Evolutionary conservation across 257 asterid species (phyloP).

Genomic region (Lavandula angustifolia): DNA sequence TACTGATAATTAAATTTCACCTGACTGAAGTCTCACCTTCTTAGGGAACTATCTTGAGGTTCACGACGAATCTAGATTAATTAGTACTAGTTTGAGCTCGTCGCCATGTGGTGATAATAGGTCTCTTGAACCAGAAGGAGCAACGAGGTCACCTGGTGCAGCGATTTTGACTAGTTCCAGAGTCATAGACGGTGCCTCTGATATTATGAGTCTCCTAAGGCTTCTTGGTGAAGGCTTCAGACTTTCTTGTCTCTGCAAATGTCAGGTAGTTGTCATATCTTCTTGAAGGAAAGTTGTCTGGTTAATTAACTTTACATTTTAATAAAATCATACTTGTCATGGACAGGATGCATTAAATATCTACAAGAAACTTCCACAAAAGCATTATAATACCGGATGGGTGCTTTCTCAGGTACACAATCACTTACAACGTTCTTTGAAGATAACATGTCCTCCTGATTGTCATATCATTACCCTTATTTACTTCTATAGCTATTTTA

Average conservation of each 20-base stretch:
- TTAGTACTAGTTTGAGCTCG: conserved; percentile 47
- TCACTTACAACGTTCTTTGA: neutral
- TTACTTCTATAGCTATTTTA: no score
- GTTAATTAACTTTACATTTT: conserved; percentile 19
- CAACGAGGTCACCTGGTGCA: conserved; percentile 47
- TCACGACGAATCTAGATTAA: conserved; percentile 68
- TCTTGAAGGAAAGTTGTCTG: conserved; percentile 23
- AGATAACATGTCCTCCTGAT: conserved; percentile 12
- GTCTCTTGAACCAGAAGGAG: conserved; percentile 67
- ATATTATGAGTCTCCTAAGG: conserved; percentile 68
- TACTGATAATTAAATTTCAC: conserved; percentile 6
- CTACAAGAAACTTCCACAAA: conserved; percentile 71
- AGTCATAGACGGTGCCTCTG: conserved; percentile 68
- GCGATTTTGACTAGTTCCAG: conserved; percentile 51
- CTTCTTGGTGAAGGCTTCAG: conserved; percentile 92
- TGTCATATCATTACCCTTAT: conserved; percentile 3
- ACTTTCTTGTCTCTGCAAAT: conserved; percentile 75
- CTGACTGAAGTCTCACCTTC: conserved; percentile 33
- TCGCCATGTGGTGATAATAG: conserved; percentile 57
- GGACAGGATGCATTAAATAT: conserved; percentile 84
- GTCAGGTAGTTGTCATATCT: conserved; percentile 59
- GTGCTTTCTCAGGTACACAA: conserved; percentile 84
- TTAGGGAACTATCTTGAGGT: conserved; percentile 67
- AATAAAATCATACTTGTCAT: conserved; percentile 22
- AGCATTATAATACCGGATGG: conserved; percentile 96